These are phyloP conservation scores for Fomitopsis betulina DNA, from an alignment of 1,284 basidiomycete genomes.

Conservation along the genomic window DNA sequence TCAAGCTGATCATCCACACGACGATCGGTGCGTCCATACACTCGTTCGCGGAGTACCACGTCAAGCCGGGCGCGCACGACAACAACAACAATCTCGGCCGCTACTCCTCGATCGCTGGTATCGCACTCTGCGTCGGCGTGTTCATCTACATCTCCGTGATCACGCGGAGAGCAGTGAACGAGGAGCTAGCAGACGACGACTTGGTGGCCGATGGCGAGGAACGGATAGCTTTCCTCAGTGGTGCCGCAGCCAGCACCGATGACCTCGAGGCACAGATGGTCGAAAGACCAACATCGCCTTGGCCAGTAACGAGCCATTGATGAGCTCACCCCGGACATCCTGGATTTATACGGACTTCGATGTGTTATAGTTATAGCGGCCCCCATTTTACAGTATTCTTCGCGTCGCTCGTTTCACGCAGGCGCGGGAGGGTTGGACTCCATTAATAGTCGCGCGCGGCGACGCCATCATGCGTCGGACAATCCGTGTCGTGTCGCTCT, in stretches of 20 bases:
- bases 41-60: constrained; percentile 71
- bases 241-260: constrained; percentile 33
- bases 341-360: constrained; percentile 1
- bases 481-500: neutral
- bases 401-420: constrained; percentile 3
- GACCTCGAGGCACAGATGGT: constrained; percentile 31
- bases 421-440: constrained; percentile 7
- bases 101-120: constrained; percentile 66
- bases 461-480: constrained; percentile 3
- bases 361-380: neutral
- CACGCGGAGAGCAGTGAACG: constrained; percentile 77
- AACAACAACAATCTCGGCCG: constrained; percentile 50
- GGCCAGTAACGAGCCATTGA: constrained; percentile 9
- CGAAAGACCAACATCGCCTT: constrained; percentile 27
- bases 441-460: constrained; percentile 3
- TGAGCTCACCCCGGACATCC: constrained; percentile 1
- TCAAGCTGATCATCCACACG: constrained; percentile 86
- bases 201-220: constrained; percentile 29
- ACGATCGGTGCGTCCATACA: constrained; percentile 79
- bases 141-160: constrained; percentile 78
- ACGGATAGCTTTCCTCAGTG: constrained; percentile 32
- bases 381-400: constrained; percentile 1
- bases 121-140: constrained; percentile 70
- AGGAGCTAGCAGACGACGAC: constrained; percentile 60
- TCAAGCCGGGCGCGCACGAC: constrained; percentile 27